A percentile compares a stretch with the other conserved stretches of the same genome.
phyloP scores from a whole-genome alignment of 441 rosid species.

The Capsella rubella region DNA sequence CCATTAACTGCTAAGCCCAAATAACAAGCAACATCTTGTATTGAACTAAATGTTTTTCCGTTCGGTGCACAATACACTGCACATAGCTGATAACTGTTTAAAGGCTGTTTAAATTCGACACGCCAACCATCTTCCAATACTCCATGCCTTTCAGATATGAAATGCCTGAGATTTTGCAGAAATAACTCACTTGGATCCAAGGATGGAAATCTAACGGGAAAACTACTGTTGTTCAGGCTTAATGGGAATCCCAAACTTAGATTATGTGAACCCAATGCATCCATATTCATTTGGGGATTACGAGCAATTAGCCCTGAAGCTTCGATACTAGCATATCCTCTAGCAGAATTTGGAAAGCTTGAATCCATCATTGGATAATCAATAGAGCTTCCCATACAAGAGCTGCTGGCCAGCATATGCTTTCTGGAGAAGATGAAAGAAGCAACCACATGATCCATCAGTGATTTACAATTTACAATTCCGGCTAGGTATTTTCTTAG shows the following conservation, averaged over 20 bases:
- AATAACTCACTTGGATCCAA: constrained; percentile 70
- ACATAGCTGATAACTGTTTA: constrained; percentile 56
- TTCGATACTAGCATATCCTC: constrained; percentile 59
- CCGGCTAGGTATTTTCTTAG: constrained; percentile 26
- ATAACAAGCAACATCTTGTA: constrained; percentile 85
- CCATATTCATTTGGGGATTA: constrained; percentile 55
- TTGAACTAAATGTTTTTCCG: constrained; percentile 80
- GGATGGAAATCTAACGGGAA: constrained; percentile 61
- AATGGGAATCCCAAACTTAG: constrained; percentile 62
- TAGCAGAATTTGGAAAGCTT: constrained; percentile 52
- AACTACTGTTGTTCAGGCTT: constrained; percentile 55
- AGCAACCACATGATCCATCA: constrained; percentile 50
- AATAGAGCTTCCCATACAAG: constrained; percentile 61
- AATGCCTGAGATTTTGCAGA: constrained; percentile 80
- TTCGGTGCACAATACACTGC: constrained; percentile 82
- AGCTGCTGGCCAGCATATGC: constrained; percentile 55
- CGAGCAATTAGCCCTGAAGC: constrained; percentile 55
- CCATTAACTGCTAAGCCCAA: constrained; percentile 73
- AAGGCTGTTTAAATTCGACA: constrained; percentile 70
- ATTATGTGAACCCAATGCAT: constrained; percentile 53
- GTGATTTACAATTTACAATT: constrained; percentile 27
- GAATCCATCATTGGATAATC: constrained; percentile 60
- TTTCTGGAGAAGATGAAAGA: constrained; percentile 59
- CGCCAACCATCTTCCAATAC: constrained; percentile 85
- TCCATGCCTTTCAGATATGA: constrained; percentile 82